These are phyloP conservation scores for Camelina laxa DNA, from an alignment of 345 rosid species.

Conservation along the genomic window DNA sequence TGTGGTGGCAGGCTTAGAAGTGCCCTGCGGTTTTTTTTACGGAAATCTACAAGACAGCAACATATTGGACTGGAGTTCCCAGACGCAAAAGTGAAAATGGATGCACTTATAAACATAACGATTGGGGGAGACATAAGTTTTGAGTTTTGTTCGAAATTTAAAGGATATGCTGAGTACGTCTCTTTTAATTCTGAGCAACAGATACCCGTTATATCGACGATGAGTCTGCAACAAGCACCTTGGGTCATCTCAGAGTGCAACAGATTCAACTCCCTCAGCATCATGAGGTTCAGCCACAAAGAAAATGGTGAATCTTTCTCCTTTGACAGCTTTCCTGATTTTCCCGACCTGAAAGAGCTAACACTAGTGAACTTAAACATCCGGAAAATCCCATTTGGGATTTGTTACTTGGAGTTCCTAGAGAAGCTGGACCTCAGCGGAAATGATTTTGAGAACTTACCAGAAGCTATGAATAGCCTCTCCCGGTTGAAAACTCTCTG, in stretches of 20 bases:
- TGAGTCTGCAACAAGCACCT: constrained; percentile 13
- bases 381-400: constrained; percentile 3
- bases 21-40: constrained; percentile 16
- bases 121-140: constrained; percentile 22
- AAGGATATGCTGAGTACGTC: constrained; percentile 21
- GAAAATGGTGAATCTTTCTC: constrained; percentile 26
- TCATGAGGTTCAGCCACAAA: constrained; percentile 10
- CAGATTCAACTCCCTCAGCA: constrained; percentile 19
- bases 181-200: constrained; percentile 20
- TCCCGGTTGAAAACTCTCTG: not conserved
- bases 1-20: constrained; percentile 3
- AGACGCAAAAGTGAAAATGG: constrained; percentile 32
- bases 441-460: constrained; percentile 21
- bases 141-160: constrained; percentile 27
- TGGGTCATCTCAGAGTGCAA: constrained; percentile 11
- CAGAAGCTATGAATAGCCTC: constrained; percentile 7
- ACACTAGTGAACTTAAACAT: constrained; percentile 22
- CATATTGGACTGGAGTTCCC: constrained; percentile 21
- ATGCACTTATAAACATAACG: constrained; percentile 25
- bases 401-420: not conserved
- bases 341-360: constrained; percentile 13
- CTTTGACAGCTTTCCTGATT: constrained; percentile 22
- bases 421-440: constrained; percentile 26
- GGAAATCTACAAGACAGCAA: constrained; percentile 24
- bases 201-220: not conserved